These are phyloP conservation scores for Blastomyces percursus DNA, from an alignment of 2,329 filamentous ascomycete genomes.

Conservation along the genomic window DNA sequence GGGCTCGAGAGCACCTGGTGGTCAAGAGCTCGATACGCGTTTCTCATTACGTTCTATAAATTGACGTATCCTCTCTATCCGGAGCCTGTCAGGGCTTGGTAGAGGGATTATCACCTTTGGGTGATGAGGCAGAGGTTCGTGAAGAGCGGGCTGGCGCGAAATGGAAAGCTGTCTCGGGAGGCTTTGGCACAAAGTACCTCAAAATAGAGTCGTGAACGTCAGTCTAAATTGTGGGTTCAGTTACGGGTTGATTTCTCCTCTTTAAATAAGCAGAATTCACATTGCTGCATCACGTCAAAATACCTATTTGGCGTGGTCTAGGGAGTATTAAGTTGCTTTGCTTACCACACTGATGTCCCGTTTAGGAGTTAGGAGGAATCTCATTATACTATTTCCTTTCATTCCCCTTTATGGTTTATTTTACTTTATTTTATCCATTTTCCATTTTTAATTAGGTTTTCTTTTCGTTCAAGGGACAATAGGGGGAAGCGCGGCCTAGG, in stretches of 20 bases:
- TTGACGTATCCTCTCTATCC: background rate
- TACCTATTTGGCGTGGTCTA: background rate
- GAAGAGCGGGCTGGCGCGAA: background rate
- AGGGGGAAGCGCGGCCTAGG: background rate
- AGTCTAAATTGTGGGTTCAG: background rate
- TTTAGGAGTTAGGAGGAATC: background rate
- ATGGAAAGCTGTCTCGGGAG: background rate
- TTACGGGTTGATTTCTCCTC: background rate
- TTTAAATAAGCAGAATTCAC: background rate
- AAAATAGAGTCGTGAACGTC: background rate
- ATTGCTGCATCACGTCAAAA: background rate
- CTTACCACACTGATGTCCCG: background rate
- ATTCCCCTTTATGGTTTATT: no score
- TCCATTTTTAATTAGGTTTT: no score
- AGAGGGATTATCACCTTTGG: background rate
- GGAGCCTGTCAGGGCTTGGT: background rate
- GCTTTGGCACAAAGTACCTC: background rate
- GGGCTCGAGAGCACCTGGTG: background rate
- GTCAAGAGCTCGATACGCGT: background rate
- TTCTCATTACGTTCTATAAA: slow-evolving; percentile 1
- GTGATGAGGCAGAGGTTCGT: background rate
- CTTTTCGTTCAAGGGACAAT: background rate
- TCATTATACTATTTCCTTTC: background rate
- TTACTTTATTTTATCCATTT: no score
- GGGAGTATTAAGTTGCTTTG: background rate